Conservation (phyloP, 208 protist genomes). For the Trypanosoma congolense region DNA sequence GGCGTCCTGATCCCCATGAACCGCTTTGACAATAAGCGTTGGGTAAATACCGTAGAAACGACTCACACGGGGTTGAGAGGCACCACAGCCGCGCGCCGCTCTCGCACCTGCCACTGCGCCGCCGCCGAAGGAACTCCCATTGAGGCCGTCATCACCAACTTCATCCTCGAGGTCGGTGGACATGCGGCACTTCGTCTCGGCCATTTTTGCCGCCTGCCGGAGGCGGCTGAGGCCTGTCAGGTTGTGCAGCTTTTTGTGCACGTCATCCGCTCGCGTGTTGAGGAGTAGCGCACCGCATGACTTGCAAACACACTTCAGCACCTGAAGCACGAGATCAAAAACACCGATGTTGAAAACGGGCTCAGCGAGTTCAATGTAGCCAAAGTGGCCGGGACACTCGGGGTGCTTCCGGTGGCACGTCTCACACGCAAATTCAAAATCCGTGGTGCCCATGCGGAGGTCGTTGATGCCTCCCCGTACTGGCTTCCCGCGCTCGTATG, state of each 20-base stretch:
- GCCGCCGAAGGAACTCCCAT: background rate
- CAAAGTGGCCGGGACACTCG: conserved; percentile 98
- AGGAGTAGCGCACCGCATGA: conserved; percentile 91
- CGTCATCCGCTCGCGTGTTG: conserved; percentile 46
- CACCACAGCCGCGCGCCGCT: conserved; percentile 72
- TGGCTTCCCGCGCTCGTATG: conserved; percentile 72
- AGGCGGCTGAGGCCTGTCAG: conserved; percentile 67
- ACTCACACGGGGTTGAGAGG: conserved; percentile 74
- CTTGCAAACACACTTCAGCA: conserved; percentile 97
- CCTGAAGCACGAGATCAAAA: conserved; percentile 91
- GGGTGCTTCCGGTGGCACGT: conserved; percentile 77
- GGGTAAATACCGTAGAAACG: conserved; percentile 73
- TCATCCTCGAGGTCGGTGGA: conserved; percentile 23
- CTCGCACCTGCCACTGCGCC: background rate
- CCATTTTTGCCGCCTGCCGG: conserved; percentile 68
- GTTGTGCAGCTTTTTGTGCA: conserved; percentile 47
- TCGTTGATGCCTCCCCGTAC: conserved; percentile 85
- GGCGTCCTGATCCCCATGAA: conserved; percentile 68
- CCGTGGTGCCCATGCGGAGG: conserved; percentile 84
- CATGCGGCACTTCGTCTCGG: conserved; percentile 61
- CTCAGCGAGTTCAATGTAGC: conserved; percentile 96
- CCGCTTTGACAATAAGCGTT: conserved; percentile 59
- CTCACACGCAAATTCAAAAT: conserved; percentile 81
- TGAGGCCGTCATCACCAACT: background rate
- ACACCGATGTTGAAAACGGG: conserved; percentile 98